Conservation (phyloP, 208 protist species). For the Porcisia deanei region DNA sequence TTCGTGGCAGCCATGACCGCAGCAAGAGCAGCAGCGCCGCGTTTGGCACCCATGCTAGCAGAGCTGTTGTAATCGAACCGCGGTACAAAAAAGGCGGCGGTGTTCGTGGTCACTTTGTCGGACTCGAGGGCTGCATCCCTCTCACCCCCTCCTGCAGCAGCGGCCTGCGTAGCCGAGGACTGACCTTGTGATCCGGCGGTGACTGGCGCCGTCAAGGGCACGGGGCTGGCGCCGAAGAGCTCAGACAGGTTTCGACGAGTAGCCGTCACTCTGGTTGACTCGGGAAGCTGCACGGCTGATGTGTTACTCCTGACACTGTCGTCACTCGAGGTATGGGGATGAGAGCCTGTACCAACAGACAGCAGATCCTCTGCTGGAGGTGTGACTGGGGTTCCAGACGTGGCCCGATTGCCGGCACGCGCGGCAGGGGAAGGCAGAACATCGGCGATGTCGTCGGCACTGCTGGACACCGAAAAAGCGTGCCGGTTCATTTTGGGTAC, state of each 20-base stretch:
- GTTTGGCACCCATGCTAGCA: neutral
- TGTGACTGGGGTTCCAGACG: neutral
- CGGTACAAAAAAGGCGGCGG: constrained; percentile 2
- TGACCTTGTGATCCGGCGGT: neutral
- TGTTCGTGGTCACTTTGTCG: neutral
- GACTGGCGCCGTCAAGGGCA: neutral
- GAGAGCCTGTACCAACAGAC: neutral
- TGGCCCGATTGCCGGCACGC: neutral
- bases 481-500: constrained; percentile 10
- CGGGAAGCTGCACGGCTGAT: constrained; percentile 1
- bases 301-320: neutral
- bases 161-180: neutral
- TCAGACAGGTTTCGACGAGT: constrained; percentile 28
- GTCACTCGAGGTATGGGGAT: neutral
- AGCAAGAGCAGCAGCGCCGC: neutral
- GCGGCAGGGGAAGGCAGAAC: neutral
- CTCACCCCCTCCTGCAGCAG: neutral
- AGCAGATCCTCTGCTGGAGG: neutral
- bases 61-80: constrained; percentile 5
- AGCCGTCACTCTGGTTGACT: constrained; percentile 14
- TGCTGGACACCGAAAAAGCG: constrained; percentile 17
- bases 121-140: neutral
- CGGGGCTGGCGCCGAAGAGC: constrained; percentile 11
- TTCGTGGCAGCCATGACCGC: neutral
- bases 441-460: constrained; percentile 5